Percentiles rank a stretch among this genome's conserved stretches.
These are phyloP conservation scores for Byssoonygena ceratinophila DNA, from an alignment of 2,329 filamentous ascomycete species.

Conservation along the genomic window DNA sequence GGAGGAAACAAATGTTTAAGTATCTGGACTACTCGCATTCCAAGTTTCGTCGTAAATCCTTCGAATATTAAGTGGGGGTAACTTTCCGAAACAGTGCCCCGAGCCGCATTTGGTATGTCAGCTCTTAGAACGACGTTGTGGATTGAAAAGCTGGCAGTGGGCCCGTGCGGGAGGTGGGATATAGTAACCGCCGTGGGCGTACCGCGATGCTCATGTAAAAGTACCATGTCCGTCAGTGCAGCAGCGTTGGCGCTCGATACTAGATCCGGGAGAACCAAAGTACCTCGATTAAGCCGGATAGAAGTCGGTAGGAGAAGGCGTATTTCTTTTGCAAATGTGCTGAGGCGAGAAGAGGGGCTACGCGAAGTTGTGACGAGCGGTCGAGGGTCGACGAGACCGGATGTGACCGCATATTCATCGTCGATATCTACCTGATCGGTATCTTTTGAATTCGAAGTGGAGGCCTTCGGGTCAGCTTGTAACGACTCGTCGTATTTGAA, in stretches of 20 bases:
- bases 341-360: conserved; percentile 71
- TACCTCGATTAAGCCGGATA: conserved; percentile 84
- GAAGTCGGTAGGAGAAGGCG: conserved; percentile 71
- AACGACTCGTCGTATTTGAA: conserved; percentile 88
- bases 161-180: conserved; percentile 78
- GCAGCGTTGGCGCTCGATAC: conserved; percentile 70
- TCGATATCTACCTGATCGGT: conserved; percentile 71
- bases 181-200: conserved; percentile 82
- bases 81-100: conserved; percentile 80
- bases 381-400: conserved; percentile 81
- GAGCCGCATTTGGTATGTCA: conserved; percentile 78
- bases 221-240: conserved; percentile 71
- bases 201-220: conserved; percentile 86
- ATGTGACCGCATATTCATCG: conserved; percentile 83
- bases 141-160: conserved; percentile 74
- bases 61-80: conserved; percentile 96
- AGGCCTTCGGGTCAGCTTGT: conserved; percentile 43
- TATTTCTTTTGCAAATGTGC: conserved; percentile 89
- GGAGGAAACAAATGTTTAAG: conserved; percentile 92
- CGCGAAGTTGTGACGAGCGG: conserved; percentile 85
- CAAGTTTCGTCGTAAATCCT: conserved; percentile 72
- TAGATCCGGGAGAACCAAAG: conserved; percentile 74
- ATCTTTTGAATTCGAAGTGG: conserved; percentile 58
- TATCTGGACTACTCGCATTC: conserved; percentile 74
- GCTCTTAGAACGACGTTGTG: conserved; percentile 88